Evolutionary conservation across 2,329 filamentous ascomycete genomes (phyloP).

Genomic region (Fusarium avenaceum): DNA sequence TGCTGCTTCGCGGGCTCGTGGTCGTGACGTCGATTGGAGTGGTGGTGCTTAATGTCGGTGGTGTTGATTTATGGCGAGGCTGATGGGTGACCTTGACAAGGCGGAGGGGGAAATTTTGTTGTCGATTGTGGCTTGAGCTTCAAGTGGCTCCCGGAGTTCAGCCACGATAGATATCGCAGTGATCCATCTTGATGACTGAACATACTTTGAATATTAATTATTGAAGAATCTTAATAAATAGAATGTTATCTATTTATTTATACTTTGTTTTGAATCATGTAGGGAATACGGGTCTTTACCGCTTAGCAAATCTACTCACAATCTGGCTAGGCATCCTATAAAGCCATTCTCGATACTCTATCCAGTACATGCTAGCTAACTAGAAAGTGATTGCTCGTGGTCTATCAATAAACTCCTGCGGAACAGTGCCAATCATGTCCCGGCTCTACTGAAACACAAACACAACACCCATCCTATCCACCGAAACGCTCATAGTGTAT

Average conservation of each 20-base stretch:
- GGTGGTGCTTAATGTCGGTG: conserved; percentile 16
- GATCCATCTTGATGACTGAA: not conserved
- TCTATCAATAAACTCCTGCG: conserved; percentile 15
- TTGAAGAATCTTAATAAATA: not conserved
- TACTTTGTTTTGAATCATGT: not conserved
- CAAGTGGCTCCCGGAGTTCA: conserved; percentile 28
- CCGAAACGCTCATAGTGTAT: conserved; percentile 93
- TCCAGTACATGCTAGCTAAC: conserved; percentile 17
- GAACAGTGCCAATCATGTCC: conserved; percentile 9
- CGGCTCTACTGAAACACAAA: conserved; percentile 77
- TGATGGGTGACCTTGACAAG: conserved; percentile 48
- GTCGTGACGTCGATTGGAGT: conserved; percentile 8
- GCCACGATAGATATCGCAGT: conserved; percentile 18
- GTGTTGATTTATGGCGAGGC: conserved; percentile 48
- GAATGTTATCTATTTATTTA: not conserved
- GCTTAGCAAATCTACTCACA: not conserved
- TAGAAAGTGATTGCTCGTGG: conserved; percentile 30
- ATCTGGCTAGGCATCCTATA: not conserved
- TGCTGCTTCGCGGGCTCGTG: not conserved
- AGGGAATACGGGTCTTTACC: not conserved
- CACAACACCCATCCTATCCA: conserved; percentile 88
- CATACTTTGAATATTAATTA: not conserved
- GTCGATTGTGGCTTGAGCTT: conserved; percentile 36
- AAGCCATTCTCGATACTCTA: conserved; percentile 12
- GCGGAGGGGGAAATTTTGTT: conserved; percentile 53